A percentile compares a stretch with the other conserved stretches of the same genome.
phyloP scores from a whole-genome alignment of 2,329 filamentous ascomycete genomes.

The Chalaropsis thielavioides region DNA sequence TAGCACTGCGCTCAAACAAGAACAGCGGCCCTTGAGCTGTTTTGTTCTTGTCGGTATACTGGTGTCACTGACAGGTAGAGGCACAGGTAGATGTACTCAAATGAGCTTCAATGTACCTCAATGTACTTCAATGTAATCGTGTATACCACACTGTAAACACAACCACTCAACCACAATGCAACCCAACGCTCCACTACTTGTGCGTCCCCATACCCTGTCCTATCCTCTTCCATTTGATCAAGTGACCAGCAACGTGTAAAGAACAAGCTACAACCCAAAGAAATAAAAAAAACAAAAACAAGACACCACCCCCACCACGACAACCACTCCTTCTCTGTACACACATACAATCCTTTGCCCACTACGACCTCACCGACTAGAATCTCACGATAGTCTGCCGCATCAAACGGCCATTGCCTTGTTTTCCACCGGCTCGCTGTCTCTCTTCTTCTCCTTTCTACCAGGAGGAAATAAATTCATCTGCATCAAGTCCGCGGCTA shows the following conservation, averaged over 20 bases:
- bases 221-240: neutral
- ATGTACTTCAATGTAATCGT: neutral
- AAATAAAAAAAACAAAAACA: neutral
- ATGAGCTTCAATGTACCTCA: neutral
- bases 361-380: neutral
- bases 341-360: neutral
- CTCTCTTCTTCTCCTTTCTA: neutral
- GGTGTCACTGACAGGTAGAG: too few species aligned
- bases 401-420: neutral
- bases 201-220: neutral
- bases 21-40: too few species aligned
- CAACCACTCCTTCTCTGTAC: neutral
- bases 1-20: neutral
- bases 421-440: neutral
- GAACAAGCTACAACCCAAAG: neutral
- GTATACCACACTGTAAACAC: neutral
- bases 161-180: neutral
- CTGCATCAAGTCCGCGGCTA: neutral
- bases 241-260: neutral
- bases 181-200: neutral
- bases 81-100: too few species aligned
- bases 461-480: neutral
- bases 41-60: too few species aligned
- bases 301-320: neutral
- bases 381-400: constrained; percentile 2